These are phyloP conservation scores for Pelargonium myrrhifolium DNA, from an alignment of 441 rosid species.

Conservation along the genomic window DNA sequence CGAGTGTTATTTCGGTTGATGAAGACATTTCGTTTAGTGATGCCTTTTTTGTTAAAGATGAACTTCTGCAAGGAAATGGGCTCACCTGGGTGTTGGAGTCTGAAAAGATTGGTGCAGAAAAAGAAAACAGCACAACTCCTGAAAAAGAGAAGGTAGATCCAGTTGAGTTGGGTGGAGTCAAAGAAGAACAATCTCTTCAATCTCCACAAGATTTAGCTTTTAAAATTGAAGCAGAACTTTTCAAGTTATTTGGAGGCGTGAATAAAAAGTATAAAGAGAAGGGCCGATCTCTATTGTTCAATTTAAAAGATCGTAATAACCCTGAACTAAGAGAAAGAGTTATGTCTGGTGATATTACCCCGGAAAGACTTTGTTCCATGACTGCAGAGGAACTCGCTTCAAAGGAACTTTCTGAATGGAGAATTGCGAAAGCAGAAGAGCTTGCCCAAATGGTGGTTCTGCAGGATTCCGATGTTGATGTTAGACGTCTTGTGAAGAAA, in stretches of 20 bases:
- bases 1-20: slow-evolving; percentile 36
- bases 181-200: slow-evolving; percentile 17
- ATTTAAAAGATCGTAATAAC: slow-evolving; percentile 76
- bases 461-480: slow-evolving; percentile 64
- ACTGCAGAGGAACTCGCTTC: slow-evolving; percentile 93
- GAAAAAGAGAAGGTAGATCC: slow-evolving; percentile 18
- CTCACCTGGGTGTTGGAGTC: slow-evolving; percentile 81
- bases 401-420: slow-evolving; percentile 85
- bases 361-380: slow-evolving; percentile 73
- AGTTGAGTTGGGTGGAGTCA: slow-evolving; percentile 16
- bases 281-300: slow-evolving; percentile 80
- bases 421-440: slow-evolving; percentile 88
- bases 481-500: slow-evolving; percentile 73
- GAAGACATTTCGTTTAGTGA: slow-evolving; percentile 66
- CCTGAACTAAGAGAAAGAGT: slow-evolving; percentile 81
- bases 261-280: slow-evolving; percentile 88
- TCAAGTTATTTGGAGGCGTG: slow-evolving; percentile 71
- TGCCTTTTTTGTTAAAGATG: slow-evolving; percentile 69
- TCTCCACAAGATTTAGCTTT: slow-evolving; percentile 52
- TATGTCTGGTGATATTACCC: slow-evolving; percentile 57
- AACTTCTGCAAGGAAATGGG: slow-evolving; percentile 91
- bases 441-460: slow-evolving; percentile 89
- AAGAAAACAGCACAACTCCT: slow-evolving; percentile 25
- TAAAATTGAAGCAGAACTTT: slow-evolving; percentile 65
- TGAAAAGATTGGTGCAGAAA: slow-evolving; percentile 34